Conservation (phyloP, 1,284 basidiomycete species). For the Pseudomicrostroma phylloplanum region DNA sequence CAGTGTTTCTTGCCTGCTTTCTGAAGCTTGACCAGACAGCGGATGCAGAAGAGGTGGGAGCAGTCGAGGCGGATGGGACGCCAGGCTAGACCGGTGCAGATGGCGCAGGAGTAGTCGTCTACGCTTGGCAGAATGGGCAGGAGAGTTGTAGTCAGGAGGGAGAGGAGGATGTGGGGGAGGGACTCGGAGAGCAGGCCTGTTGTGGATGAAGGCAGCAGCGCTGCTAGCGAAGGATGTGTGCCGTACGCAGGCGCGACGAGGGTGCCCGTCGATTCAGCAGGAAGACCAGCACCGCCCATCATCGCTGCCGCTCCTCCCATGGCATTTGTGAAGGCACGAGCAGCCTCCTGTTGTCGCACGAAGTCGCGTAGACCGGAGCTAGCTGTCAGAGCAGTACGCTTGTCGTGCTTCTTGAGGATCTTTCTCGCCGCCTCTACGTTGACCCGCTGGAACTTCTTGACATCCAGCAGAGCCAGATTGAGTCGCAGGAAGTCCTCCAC, state of each 20-base stretch:
- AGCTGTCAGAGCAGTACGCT: conserved; percentile 63
- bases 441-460: conserved; percentile 73
- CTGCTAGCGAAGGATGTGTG: conserved; percentile 39
- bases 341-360: conserved; percentile 36
- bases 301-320: conserved; percentile 15
- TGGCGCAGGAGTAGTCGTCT: conserved; percentile 61
- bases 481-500: conserved; percentile 73
- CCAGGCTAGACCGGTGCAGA: conserved; percentile 53
- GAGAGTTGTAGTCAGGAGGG: conserved; percentile 75
- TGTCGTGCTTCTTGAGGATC: conserved; percentile 83
- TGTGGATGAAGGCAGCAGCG: conserved; percentile 33
- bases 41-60: conserved; percentile 82
- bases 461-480: conserved; percentile 72
- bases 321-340: conserved; percentile 19
- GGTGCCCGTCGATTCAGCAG: conserved; percentile 12
- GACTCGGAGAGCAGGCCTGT: conserved; percentile 40
- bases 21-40: conserved; percentile 90
- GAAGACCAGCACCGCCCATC: background rate
- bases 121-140: conserved; percentile 76
- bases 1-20: conserved; percentile 71
- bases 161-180: conserved; percentile 72
- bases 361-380: conserved; percentile 33
- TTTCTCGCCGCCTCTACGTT: conserved; percentile 71
- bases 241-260: conserved; percentile 22
- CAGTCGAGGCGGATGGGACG: conserved; percentile 67